Percentiles rank a stretch among this genome's conserved stretches.
These are phyloP conservation scores for Colletotrichum tabaci DNA, from an alignment of 2,329 filamentous ascomycete genomes.

Conservation along the genomic window DNA sequence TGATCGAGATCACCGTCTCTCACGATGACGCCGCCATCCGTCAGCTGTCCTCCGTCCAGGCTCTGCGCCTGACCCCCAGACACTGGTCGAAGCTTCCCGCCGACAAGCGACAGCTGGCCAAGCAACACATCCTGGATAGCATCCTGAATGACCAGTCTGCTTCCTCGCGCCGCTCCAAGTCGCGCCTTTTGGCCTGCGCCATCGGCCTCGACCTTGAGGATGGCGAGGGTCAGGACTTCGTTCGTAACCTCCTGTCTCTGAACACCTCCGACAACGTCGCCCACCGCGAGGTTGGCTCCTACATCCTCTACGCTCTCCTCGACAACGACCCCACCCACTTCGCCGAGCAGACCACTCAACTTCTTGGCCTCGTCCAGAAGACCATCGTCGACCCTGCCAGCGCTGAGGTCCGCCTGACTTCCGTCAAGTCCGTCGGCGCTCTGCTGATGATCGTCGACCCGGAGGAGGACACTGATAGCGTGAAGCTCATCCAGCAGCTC, in stretches of 20 bases:
- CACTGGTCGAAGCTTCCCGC: constrained; percentile 85
- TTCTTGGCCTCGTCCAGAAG: constrained; percentile 87
- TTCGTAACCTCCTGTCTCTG: constrained; percentile 84
- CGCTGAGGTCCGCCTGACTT: constrained; percentile 94
- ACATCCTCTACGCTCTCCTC: constrained; percentile 92
- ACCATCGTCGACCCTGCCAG: constrained; percentile 94
- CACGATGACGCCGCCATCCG: constrained; percentile 81
- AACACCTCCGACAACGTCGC: constrained; percentile 81
- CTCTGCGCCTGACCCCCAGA: constrained; percentile 83
- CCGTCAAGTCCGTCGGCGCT: constrained; percentile 89
- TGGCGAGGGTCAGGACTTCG: constrained; percentile 86
- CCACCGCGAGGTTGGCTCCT: constrained; percentile 91
- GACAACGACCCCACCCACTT: constrained; percentile 91
- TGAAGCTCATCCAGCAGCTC: constrained; percentile 83
- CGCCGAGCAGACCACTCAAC: constrained; percentile 82
- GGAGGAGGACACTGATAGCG: constrained; percentile 83
- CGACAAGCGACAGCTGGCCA: constrained; percentile 84
- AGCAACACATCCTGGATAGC: constrained; percentile 86
- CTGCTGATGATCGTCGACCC: constrained; percentile 90
- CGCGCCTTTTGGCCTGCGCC: constrained; percentile 89
- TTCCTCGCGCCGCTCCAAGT: constrained; percentile 86
- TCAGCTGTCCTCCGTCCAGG: constrained; percentile 93
- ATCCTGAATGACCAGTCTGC: constrained; percentile 84
- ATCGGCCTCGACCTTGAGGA: constrained; percentile 82
- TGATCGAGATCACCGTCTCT: constrained; percentile 89